Base-by-base conservation (phyloP, 148 eudicot species). In the Limonium bicolor region DNA sequence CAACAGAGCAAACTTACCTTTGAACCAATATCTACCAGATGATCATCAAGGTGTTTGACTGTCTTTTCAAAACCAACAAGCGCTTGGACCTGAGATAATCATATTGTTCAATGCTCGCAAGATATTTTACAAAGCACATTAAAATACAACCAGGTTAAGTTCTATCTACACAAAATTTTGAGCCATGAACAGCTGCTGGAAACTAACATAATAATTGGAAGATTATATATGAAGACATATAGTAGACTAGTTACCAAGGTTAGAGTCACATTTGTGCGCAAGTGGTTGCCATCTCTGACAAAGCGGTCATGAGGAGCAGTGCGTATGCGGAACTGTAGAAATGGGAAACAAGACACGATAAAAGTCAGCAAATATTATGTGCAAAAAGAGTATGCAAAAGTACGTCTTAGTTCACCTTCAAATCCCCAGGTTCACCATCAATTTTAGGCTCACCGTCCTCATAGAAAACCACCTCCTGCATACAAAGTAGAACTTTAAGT, bases 361-460 rank as follows among this genome's bases (percentile, higher is more conserved):
- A 4, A 8, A 28, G n/a, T 8, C 33, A 29, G 32, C 33, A 20
- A 2, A 9, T 1, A 20, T 20, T 12, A 1, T 0, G n/a, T n/a
- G 7, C 3, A 20, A 12, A 17, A 41, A 11, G 6, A 20, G n/a
- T 41, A 20, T 41, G 26, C 12, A 11, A 20, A 41, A 15, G 45
- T 41, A 27, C 6, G 13, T 4, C 7, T 25, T 20, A 12, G 26
- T 9, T 41, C 20, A 88, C 97, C 97, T 54, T 90, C 26, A 90
- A 57, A 69, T 90, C 95, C 52, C 97, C 97, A 49, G 93, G 52
- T 73, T 90, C 95, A 38, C 97, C 97, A 54, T 84, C 97, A 47
- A 84, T 67, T 52, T 63, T 76, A 36, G 97, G 97, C 59, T 84
- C 97, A 47, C 97, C 97, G 9, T 90, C 97, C 62, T 90, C 95